phyloP scores from a whole-genome alignment of 805 yeast species.

The Saccharomycodes ludwigii region DNA sequence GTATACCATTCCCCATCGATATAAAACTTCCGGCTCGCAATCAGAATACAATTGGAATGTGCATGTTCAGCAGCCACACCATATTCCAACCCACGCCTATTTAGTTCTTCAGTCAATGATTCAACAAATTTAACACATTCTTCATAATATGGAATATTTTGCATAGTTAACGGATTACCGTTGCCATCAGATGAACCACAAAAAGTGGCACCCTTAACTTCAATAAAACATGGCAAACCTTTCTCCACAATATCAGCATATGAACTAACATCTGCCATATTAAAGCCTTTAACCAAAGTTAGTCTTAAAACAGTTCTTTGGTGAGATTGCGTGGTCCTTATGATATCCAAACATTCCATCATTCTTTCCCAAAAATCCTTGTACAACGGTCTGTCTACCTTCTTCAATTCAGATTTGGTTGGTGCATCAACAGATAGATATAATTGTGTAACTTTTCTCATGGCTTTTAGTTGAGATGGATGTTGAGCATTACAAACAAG shows the following conservation, averaged over 20 bases:
- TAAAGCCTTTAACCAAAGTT: slow-evolving; percentile 86
- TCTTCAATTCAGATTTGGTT: slow-evolving; percentile 66
- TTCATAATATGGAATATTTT: slow-evolving; percentile 87
- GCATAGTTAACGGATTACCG: slow-evolving; percentile 88
- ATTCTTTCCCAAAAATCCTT: slow-evolving; percentile 90
- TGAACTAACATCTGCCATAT: slow-evolving; percentile 65
- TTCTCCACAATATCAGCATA: slow-evolving; percentile 79
- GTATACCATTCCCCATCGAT: slow-evolving; percentile 73
- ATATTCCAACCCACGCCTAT: slow-evolving; percentile 55
- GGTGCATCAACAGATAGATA: slow-evolving; percentile 93
- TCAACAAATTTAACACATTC: slow-evolving; percentile 73
- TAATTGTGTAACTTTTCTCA: slow-evolving; percentile 74
- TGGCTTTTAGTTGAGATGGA: slow-evolving; percentile 63
- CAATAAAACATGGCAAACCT: slow-evolving; percentile 79
- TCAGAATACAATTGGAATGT: slow-evolving; percentile 81
- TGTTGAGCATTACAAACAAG: slow-evolving; percentile 94
- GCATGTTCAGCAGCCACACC: slow-evolving; percentile 93
- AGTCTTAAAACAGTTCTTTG: slow-evolving; percentile 87
- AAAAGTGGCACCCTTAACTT: slow-evolving; percentile 89
- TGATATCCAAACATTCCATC: slow-evolving; percentile 65
- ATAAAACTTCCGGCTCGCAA: slow-evolving; percentile 64
- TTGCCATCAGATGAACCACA: slow-evolving; percentile 81
- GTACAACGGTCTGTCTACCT: slow-evolving; percentile 79
- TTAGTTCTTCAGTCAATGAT: slow-evolving; percentile 46
- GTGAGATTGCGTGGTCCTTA: slow-evolving; percentile 57